Evolutionary conservation across 768 basidiomycete species (phyloP).

Genomic region (Termitomyces sp.): DNA sequence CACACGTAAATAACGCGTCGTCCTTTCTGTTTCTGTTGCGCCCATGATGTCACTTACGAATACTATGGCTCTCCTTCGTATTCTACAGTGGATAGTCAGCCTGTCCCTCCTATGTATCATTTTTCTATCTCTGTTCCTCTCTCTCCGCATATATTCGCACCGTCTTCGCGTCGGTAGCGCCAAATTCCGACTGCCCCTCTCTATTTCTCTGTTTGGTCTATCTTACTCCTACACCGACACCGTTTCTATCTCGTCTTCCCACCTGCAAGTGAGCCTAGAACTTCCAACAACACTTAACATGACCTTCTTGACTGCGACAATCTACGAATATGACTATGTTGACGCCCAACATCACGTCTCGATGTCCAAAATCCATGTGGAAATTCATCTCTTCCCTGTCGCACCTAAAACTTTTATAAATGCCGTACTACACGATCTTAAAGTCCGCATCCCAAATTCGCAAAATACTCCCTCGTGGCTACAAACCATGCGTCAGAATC

Average conservation of each 20-base stretch:
- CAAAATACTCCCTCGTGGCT: slow-evolving; percentile 37
- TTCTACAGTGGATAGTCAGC: background rate
- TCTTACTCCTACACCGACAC: slow-evolving; percentile 8
- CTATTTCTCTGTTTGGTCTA: slow-evolving; percentile 14
- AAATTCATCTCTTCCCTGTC: slow-evolving; percentile 39
- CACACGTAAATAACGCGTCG: slow-evolving; percentile 17
- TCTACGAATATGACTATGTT: slow-evolving; percentile 29
- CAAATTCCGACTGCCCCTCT: slow-evolving; percentile 5
- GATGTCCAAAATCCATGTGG: slow-evolving; percentile 18
- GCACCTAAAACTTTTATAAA: slow-evolving; percentile 35
- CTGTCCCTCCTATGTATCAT: background rate
- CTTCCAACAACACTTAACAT: slow-evolving; percentile 28
- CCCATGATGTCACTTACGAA: background rate
- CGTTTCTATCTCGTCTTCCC: slow-evolving; percentile 16
- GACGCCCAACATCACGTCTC: slow-evolving; percentile 26
- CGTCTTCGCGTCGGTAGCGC: slow-evolving; percentile 1
- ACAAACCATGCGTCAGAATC: slow-evolving; percentile 32
- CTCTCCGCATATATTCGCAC: slow-evolving; percentile 2
- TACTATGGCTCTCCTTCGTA: background rate
- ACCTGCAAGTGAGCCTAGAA: slow-evolving; percentile 25
- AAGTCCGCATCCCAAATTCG: slow-evolving; percentile 33
- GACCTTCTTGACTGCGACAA: slow-evolving; percentile 30
- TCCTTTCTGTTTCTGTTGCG: background rate
- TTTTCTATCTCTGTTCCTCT: background rate
- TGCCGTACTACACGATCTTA: slow-evolving; percentile 34